Evolutionary conservation across 805 yeast genomes (phyloP).

Genomic region (Candida khao-thaluensis): DNA sequence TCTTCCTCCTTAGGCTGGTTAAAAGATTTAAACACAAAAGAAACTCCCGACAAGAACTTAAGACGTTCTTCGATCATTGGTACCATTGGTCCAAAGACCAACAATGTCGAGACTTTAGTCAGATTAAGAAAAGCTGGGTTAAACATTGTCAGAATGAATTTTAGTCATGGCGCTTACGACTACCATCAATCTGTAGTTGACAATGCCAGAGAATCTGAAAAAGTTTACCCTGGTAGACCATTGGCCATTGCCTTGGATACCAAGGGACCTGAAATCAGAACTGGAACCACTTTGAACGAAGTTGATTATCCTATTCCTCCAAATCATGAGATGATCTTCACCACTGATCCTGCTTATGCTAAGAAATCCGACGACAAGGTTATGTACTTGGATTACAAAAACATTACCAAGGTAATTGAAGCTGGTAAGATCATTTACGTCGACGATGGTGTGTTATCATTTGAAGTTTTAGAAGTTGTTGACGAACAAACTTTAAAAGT

Average conservation of each 20-base stretch:
- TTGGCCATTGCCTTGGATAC: slow-evolving; percentile 98
- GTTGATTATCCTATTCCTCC: slow-evolving; percentile 80
- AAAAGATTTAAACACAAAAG: slow-evolving; percentile 67
- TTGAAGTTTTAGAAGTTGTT: slow-evolving; percentile 81
- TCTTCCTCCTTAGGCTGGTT: slow-evolving; percentile 71
- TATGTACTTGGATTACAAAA: slow-evolving; percentile 92
- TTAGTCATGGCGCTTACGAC: slow-evolving; percentile 97
- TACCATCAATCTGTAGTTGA: slow-evolving; percentile 97
- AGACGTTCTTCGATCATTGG: slow-evolving; percentile 98
- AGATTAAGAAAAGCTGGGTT: slow-evolving; percentile 94
- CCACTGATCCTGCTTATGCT: slow-evolving; percentile 83
- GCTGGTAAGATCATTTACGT: slow-evolving; percentile 88
- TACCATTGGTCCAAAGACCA: slow-evolving; percentile 98
- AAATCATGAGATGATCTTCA: slow-evolving; percentile 87
- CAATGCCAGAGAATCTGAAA: slow-evolving; percentile 93
- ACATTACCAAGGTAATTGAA: slow-evolving; percentile 91
- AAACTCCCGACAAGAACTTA: slow-evolving; percentile 71
- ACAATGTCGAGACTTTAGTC: slow-evolving; percentile 78
- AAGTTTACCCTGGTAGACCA: slow-evolving; percentile 90
- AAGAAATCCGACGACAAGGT: slow-evolving; percentile 69
- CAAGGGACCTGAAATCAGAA: slow-evolving; percentile 99
- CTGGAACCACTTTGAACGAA: slow-evolving; percentile 86
- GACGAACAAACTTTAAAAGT: slow-evolving; percentile 84
- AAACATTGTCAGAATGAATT: slow-evolving; percentile 98
- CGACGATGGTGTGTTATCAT: slow-evolving; percentile 97